Conservation (phyloP, 1,284 basidiomycete genomes). For the Phylloboletellus chloephorus region DNA sequence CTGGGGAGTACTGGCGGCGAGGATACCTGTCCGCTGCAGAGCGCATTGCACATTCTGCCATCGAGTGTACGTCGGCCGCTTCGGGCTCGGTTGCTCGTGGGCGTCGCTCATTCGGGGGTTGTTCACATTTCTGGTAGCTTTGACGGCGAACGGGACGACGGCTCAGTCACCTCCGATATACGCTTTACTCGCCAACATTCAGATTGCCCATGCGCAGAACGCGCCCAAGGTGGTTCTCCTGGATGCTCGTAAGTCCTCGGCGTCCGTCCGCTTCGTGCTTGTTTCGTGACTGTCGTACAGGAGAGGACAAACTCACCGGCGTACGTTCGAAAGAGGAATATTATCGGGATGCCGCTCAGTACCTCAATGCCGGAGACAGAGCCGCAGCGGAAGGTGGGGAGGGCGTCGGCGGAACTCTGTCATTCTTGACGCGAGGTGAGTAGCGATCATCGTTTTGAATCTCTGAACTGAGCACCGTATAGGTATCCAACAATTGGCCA, state of each 20-base stretch:
- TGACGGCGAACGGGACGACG: constrained; percentile 44
- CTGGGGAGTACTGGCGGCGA: constrained; percentile 72
- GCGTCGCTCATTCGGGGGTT: constrained; percentile 1
- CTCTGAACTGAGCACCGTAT: constrained; percentile 10
- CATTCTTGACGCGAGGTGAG: constrained; percentile 65
- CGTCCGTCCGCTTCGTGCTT: background rate
- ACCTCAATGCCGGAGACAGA: constrained; percentile 62
- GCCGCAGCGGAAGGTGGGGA: constrained; percentile 48
- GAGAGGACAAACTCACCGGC: constrained; percentile 59
- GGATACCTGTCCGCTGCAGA: constrained; percentile 66
- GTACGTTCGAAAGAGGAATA: constrained; percentile 67
- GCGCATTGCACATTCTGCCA: constrained; percentile 56
- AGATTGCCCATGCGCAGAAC: constrained; percentile 68
- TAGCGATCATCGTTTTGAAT: background rate
- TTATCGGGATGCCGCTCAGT: constrained; percentile 62
- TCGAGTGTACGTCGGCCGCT: constrained; percentile 49
- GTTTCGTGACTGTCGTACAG: constrained; percentile 37
- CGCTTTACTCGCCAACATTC: constrained; percentile 77
- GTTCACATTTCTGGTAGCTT: constrained; percentile 36
- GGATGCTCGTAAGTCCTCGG: constrained; percentile 58
- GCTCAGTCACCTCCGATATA: constrained; percentile 61
- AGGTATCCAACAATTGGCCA: constrained; percentile 82
- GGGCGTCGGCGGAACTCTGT: constrained; percentile 45
- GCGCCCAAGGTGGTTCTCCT: constrained; percentile 76
- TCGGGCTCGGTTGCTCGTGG: background rate